Conservation (phyloP, 257 asterid species). For the Primulina tabacum region DNA sequence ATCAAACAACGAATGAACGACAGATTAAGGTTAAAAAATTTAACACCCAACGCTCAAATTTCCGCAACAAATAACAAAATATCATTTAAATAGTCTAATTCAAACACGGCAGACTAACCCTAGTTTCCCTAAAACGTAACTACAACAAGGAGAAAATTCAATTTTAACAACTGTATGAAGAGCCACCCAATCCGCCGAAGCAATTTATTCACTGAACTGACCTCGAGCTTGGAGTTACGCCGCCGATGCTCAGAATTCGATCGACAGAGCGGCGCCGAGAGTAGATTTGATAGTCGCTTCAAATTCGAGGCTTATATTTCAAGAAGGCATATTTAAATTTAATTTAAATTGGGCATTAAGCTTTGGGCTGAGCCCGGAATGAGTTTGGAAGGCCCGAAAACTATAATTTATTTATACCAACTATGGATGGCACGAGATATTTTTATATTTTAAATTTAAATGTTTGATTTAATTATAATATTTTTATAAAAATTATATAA, state of each 20-base stretch:
- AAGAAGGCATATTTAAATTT: too few species aligned
- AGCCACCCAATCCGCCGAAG: not conserved
- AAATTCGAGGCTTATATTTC: not conserved
- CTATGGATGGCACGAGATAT: too few species aligned
- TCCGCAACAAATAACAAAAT: not conserved
- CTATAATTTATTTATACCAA: too few species aligned
- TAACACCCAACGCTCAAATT: not conserved
- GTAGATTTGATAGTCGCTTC: not conserved
- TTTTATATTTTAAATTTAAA: too few species aligned
- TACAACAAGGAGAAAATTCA: not conserved
- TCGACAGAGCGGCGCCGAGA: not conserved
- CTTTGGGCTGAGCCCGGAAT: too few species aligned
- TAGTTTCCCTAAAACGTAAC: not conserved
- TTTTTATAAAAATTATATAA: too few species aligned
- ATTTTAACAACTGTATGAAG: not conserved
- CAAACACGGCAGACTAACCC: slow-evolving; percentile 7
- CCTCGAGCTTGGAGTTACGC: slow-evolving; percentile 25
- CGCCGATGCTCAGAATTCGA: slow-evolving; percentile 16
- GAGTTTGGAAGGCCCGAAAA: too few species aligned
- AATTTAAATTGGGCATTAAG: too few species aligned
- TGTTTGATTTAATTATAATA: too few species aligned
- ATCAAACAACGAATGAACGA: not conserved
- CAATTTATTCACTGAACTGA: slow-evolving; percentile 14
- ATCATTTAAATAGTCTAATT: slow-evolving; percentile 3
- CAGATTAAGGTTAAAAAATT: not conserved